Base-by-base conservation (phyloP, 441 rosid genomes). In the Manihot esculenta region DNA sequence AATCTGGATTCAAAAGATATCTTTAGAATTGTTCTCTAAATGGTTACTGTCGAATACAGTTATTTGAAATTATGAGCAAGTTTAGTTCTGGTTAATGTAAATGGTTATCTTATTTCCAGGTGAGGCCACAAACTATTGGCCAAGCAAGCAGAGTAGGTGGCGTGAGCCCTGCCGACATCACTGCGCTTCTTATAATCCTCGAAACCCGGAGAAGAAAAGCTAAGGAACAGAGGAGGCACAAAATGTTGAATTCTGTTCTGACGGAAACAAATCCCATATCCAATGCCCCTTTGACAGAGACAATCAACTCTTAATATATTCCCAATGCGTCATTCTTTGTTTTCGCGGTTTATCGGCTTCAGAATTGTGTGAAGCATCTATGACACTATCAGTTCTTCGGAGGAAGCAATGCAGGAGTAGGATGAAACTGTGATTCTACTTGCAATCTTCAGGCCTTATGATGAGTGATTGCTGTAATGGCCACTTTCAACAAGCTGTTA, bases 81-180 rank as follows among this genome's bases (percentile, higher is more conserved):
- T 62, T 10, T 23, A 41, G 18, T 64, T 47, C 11, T 5, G 38
- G 27, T 30, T 65, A 10, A 27, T 50, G 44, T 30, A 65, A 64
- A 11, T 38, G 30, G 51, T 38, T 38, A 45, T 76, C 57, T 26
- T 71, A 57, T 66, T 70, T 72, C 61, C 89, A 93, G 98, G 94
- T 93, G 54, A 88, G 88, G 78, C 98, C 98, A 13, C 92, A 93
- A 74, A 93, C 96, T 24, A 78, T 93, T 10, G 98, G 97, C 57
- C 98, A 93, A 76, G 98, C 98, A 50, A 88, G 93, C 80, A 85
- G 97, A 84, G 96, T 94, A 7, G 99, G 97, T 0, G 99, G 99
- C 76, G 97, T 94, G 17, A 94, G 89, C 81, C 99, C 99, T 18
- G 99, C 99, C 10, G 99, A 92, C 71, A 80, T 94, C 20, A 92